These are phyloP conservation scores for Phytophthora cryptogea DNA, from an alignment of 352 stramenopile genomes.

Conservation along the genomic window DNA sequence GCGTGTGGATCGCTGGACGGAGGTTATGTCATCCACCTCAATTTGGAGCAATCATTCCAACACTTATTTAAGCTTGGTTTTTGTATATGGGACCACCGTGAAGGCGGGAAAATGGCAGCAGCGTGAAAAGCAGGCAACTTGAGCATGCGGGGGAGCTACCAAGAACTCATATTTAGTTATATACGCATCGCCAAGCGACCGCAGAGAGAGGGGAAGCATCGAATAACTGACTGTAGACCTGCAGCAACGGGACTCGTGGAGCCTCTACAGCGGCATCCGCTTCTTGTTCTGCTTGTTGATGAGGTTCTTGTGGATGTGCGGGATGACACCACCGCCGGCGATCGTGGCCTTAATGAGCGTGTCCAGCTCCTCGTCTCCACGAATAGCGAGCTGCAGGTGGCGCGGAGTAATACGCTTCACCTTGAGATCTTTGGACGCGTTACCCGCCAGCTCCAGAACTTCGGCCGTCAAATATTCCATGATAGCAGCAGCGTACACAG, in stretches of 20 bases:
- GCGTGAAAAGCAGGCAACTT: background rate
- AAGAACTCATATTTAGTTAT: constrained; percentile 46
- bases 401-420: constrained; percentile 99
- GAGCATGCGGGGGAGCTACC: constrained; percentile 1
- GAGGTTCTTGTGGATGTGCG: constrained; percentile 99
- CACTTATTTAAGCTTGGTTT: background rate
- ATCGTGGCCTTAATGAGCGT: constrained; percentile 99
- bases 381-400: constrained; percentile 99
- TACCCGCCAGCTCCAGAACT: constrained; percentile 99
- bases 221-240: constrained; percentile 4
- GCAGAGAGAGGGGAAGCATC: constrained; percentile 9
- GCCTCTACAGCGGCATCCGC: constrained; percentile 69
- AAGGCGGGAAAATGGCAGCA: constrained; percentile 26
- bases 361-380: constrained; percentile 99
- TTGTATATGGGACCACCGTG: background rate
- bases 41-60: background rate
- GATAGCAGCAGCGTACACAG: constrained; percentile 99
- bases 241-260: constrained; percentile 3
- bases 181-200: constrained; percentile 26
- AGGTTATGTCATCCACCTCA: constrained; percentile 1
- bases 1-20: background rate
- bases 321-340: constrained; percentile 99
- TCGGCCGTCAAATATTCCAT: constrained; percentile 99
- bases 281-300: constrained; percentile 98
- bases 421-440: constrained; percentile 97